Percentiles rank a stretch among this genome's conserved stretches.
phyloP scores from a whole-genome alignment of 192 early-diverging fungal species.

The Physocladia obscura region DNA sequence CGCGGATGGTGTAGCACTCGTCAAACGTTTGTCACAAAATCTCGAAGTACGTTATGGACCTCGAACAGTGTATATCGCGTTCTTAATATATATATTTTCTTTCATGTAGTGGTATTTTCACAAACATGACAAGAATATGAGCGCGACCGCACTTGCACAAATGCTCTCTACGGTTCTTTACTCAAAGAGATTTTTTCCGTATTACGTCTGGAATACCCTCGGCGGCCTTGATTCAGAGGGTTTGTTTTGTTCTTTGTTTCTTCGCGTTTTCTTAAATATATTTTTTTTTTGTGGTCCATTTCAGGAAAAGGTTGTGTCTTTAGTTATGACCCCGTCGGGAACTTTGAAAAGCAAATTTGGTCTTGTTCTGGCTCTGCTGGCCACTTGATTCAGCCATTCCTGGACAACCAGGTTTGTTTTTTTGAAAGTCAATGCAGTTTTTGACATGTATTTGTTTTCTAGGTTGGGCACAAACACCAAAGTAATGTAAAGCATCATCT shows the following conservation, averaged over 20 bases:
- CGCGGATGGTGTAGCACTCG: slow-evolving; percentile 83
- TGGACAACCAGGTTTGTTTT: slow-evolving; percentile 83
- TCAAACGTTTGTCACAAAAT: slow-evolving; percentile 78
- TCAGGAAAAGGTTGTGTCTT: slow-evolving; percentile 85
- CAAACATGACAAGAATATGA: slow-evolving; percentile 88
- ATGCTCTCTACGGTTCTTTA: slow-evolving; percentile 93
- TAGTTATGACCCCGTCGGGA: slow-evolving; percentile 91
- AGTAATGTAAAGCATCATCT: slow-evolving; percentile 34
- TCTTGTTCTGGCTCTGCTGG: slow-evolving; percentile 80
- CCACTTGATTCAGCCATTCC: slow-evolving; percentile 93
- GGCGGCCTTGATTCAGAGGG: slow-evolving; percentile 89
- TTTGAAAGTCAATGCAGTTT: neutral
- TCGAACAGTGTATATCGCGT: neutral
- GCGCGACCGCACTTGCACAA: slow-evolving; percentile 82
- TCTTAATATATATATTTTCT: neutral
- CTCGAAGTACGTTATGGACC: slow-evolving; percentile 66
- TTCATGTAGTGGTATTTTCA: slow-evolving; percentile 78
- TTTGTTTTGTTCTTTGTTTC: slow-evolving; percentile 21
- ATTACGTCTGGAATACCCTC: slow-evolving; percentile 86
- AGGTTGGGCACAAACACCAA: slow-evolving; percentile 78
- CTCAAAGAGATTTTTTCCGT: slow-evolving; percentile 92
- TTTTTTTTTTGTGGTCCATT: neutral
- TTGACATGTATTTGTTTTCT: neutral
- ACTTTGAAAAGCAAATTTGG: slow-evolving; percentile 75
- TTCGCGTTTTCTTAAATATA: neutral